A percentile compares a stretch with the other conserved stretches of the same genome.
Evolutionary conservation across 176 grass and related monocot genomes (phyloP).

Genomic region (Poa annua): DNA sequence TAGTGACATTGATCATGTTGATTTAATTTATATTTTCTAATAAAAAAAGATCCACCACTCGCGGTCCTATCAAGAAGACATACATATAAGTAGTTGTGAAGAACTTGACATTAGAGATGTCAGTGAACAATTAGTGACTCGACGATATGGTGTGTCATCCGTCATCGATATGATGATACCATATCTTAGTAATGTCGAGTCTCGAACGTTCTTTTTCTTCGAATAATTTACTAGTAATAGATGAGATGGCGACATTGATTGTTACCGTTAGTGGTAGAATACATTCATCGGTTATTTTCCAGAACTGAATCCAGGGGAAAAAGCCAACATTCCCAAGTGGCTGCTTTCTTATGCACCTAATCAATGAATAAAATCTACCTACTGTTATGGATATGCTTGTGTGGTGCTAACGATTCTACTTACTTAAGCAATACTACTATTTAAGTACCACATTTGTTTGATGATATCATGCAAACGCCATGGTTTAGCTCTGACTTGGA

Average conservation of each 20-base stretch:
- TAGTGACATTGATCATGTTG: background rate
- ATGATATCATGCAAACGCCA: background rate
- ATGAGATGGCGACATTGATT: background rate
- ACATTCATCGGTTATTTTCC: background rate
- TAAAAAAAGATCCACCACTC: background rate
- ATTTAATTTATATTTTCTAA: background rate
- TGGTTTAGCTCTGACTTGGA: background rate
- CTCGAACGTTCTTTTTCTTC: background rate
- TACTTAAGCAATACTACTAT: background rate
- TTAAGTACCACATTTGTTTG: background rate
- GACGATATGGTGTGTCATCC: background rate
- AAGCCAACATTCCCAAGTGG: background rate
- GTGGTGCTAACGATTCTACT: background rate
- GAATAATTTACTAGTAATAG: background rate
- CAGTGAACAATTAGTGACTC: background rate
- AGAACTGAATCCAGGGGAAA: background rate
- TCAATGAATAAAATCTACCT: slow-evolving; percentile 1
- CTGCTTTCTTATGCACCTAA: background rate
- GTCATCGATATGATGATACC: background rate
- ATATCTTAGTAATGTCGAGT: background rate
- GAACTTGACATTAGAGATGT: background rate
- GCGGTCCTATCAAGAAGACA: background rate
- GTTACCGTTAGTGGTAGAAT: background rate
- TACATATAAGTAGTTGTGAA: background rate
- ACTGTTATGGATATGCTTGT: slow-evolving; percentile 2